A percentile compares a stretch with the other conserved stretches of the same genome.
phyloP scores from a whole-genome alignment of 345 rosid genomes.

The Ceriops decandra region DNA sequence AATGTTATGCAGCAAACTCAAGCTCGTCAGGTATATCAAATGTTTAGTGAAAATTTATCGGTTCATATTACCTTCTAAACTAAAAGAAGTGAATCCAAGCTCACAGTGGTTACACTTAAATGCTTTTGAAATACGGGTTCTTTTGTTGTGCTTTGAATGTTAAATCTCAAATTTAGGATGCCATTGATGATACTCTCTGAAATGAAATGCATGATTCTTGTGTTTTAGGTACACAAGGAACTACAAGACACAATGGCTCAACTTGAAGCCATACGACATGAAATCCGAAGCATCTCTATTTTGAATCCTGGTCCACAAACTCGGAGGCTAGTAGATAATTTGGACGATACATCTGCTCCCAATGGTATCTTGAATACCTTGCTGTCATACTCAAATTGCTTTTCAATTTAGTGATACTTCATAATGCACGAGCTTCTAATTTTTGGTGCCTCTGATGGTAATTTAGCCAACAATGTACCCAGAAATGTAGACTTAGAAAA shows the following conservation, averaged over 20 bases:
- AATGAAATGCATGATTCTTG: not conserved
- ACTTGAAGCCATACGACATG: conserved; percentile 80
- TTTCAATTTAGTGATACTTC: not conserved
- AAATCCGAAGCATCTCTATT: conserved; percentile 62
- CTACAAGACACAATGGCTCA: conserved; percentile 84
- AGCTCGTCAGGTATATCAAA: conserved; percentile 62
- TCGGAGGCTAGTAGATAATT: conserved; percentile 49
- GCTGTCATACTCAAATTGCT: not conserved
- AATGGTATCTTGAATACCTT: conserved; percentile 32
- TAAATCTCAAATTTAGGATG: not conserved
- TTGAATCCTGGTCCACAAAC: conserved; percentile 72
- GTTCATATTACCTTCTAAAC: too few relatives aligned
- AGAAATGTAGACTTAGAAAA: conserved; percentile 4
- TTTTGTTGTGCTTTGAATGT: not conserved
- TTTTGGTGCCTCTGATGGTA: not conserved
- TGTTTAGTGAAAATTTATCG: too few relatives aligned
- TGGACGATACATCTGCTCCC: conserved; percentile 26
- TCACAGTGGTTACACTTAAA: too few relatives aligned
- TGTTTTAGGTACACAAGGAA: conserved; percentile 70
- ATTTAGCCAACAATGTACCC: conserved; percentile 3
- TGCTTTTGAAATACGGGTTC: not conserved
- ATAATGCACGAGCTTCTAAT: conserved; percentile 1
- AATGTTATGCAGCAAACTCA: conserved; percentile 82
- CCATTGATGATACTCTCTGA: not conserved
- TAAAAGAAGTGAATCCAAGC: too few relatives aligned